Evolutionary conservation across 108 stramenopile genomes (phyloP).

Genomic region (Fistulifera pelliculosa): DNA sequence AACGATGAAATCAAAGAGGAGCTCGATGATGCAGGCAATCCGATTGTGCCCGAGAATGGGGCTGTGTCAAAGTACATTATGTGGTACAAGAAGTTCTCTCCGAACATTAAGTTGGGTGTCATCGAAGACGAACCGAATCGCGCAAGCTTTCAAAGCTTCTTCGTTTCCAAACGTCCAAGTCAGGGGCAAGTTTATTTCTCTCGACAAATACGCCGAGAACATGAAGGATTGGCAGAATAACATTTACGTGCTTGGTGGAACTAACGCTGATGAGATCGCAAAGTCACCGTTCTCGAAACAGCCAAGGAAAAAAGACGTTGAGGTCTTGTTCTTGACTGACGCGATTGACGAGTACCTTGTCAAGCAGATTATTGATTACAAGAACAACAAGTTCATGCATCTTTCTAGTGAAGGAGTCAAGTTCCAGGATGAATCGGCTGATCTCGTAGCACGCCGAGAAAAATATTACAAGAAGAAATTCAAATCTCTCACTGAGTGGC

Average conservation of each 20-base stretch:
- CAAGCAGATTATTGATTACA: conserved; percentile 58
- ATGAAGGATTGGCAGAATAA: conserved; percentile 99
- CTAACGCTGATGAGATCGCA: conserved; percentile 67
- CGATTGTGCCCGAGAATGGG: conserved; percentile 40
- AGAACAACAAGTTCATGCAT: conserved; percentile 83
- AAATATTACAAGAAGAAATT: conserved; percentile 93
- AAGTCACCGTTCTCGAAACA: conserved; percentile 91
- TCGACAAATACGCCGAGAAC: conserved; percentile 86
- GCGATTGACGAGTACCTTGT: conserved; percentile 95
- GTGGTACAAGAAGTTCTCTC: conserved; percentile 93
- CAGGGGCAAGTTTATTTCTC: conserved; percentile 63
- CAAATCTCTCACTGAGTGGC: conserved; percentile 91
- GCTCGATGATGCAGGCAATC: conserved; percentile 47
- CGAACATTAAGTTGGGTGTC: conserved; percentile 93
- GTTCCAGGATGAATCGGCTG: conserved; percentile 96
- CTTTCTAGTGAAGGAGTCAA: conserved; percentile 94
- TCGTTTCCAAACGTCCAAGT: conserved; percentile 86
- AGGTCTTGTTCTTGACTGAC: conserved; percentile 93
- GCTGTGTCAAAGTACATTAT: conserved; percentile 64
- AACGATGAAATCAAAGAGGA: conserved; percentile 47
- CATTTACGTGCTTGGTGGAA: conserved; percentile 94
- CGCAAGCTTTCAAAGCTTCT: conserved; percentile 89
- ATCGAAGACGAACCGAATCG: conserved; percentile 96
- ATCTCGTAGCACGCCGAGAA: conserved; percentile 80
- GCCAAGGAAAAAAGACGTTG: conserved; percentile 85